Conservation (phyloP, 768 basidiomycete genomes). For the Phlebiopsis gigantea region DNA sequence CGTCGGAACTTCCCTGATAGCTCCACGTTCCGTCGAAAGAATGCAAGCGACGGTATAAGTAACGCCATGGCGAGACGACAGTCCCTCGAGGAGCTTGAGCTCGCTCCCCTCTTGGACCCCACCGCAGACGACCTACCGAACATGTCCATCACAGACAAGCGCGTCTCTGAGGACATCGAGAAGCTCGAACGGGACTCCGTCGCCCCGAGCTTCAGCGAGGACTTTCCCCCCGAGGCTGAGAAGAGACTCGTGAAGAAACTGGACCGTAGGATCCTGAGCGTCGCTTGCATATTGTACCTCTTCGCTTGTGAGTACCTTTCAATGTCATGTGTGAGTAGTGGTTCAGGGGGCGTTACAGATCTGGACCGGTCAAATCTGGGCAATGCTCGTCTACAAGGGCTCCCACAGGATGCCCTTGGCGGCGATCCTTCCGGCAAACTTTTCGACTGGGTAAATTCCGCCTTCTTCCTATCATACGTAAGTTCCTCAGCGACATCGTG, state of each 20-base stretch:
- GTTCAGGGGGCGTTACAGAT: conserved; percentile 23
- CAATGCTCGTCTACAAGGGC: conserved; percentile 71
- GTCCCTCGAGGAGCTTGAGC: conserved; percentile 12
- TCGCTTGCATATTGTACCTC: conserved; percentile 68
- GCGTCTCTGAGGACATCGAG: conserved; percentile 5
- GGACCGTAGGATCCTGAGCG: conserved; percentile 63
- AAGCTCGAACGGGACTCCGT: conserved; percentile 2
- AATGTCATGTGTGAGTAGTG: neutral
- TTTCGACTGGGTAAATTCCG: conserved; percentile 77
- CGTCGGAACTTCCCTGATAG: neutral
- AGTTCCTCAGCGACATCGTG: conserved; percentile 16
- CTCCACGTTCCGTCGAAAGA: neutral
- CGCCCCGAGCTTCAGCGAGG: neutral
- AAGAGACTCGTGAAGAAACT: conserved; percentile 55
- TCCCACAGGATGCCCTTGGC: conserved; percentile 55
- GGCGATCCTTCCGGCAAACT: conserved; percentile 63
- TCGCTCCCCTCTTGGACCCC: conserved; percentile 7
- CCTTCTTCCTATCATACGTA: conserved; percentile 79
- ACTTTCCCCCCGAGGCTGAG: conserved; percentile 35
- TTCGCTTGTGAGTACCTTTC: conserved; percentile 56
- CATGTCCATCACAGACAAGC: neutral
- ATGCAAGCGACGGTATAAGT: neutral
- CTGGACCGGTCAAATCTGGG: conserved; percentile 77
- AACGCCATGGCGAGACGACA: conserved; percentile 1
- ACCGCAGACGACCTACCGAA: neutral